Percentiles rank a stretch among this genome's conserved stretches.
phyloP scores from a whole-genome alignment of 768 basidiomycete species.

The Lentinula sp. region DNA sequence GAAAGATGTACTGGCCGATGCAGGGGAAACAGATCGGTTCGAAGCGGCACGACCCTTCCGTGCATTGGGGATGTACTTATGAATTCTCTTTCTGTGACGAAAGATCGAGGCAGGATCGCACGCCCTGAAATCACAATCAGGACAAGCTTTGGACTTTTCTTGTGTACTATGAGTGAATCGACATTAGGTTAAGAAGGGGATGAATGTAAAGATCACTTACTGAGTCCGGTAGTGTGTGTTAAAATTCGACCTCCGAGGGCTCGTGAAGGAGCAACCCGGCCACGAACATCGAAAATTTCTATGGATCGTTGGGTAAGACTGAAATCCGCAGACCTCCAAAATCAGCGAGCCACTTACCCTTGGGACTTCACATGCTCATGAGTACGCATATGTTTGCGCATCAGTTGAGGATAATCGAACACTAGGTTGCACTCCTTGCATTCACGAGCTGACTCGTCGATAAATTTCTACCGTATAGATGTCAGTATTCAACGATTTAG shows the following conservation, averaged over 20 bases:
- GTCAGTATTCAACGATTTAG: neutral
- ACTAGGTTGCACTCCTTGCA: neutral
- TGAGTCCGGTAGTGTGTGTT: neutral
- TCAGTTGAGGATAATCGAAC: neutral
- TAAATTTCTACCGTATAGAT: neutral
- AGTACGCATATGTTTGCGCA: neutral
- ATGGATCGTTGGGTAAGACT: neutral
- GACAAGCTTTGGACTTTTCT: neutral
- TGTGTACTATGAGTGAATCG: neutral
- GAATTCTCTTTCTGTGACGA: constrained; percentile 4
- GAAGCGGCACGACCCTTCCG: neutral
- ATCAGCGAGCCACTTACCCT: neutral
- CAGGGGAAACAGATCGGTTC: neutral
- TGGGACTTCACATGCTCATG: neutral
- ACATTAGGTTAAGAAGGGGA: neutral
- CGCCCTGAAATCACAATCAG: neutral
- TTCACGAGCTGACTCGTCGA: neutral
- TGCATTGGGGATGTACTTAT: constrained; percentile 2
- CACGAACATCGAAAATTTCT: neutral
- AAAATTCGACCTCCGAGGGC: neutral
- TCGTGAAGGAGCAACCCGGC: neutral
- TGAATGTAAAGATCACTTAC: neutral
- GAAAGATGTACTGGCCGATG: neutral
- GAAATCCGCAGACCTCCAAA: neutral
- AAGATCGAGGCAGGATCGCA: neutral